Evolutionary conservation across 257 asterid genomes (phyloP), one percentile per base, ranked within the genome.

Genomic region (Scutellaria minor): DNA sequence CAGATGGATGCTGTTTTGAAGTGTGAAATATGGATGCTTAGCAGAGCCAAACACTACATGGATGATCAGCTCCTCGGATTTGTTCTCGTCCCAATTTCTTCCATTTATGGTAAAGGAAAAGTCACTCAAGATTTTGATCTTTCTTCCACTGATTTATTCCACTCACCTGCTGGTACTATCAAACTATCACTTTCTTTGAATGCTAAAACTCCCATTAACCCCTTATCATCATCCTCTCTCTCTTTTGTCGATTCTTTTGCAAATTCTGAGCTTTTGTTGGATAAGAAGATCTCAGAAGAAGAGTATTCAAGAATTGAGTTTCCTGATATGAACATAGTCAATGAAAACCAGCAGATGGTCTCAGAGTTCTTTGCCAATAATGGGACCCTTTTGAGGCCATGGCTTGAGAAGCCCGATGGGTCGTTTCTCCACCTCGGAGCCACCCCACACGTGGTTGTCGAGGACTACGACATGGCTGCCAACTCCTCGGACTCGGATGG

Each of bases 21-120:
- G 75, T 88, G 95, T 31, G 95, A 88, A n/a, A 85, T 88, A 42
- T 88, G 90, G 90, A 88, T 88, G 95, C 80, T 88, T 1, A 88
- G 95, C 78, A 70, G 92, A 55, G 92, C 87, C 51, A 86, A 84
- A 79, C 77, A 73, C 20, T 76, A 72, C 72, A 75, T 88, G 95
- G 95, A 88, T 48, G 92, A 88, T 79, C 95, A 88, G 79, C 92
- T 88, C 62, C 83, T 88, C 1, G 92, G 90, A 5, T 88, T 88
- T 40, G 82, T 78, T 27, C 61, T 86, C 0, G 84, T 91, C 76
- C 94, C 92, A 2, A 61, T 91, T 54, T 82, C 92, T 53, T 79
- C 85, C 1, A 62, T 91, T 27, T 55, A 50, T 24, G 87, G 78
- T 3, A 83, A 85, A 76, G 91, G 82, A 4, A 89, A 81, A 71